Evolutionary conservation across 2,329 filamentous ascomycete genomes (phyloP).

Genomic region (Ophiostoma populinum): DNA sequence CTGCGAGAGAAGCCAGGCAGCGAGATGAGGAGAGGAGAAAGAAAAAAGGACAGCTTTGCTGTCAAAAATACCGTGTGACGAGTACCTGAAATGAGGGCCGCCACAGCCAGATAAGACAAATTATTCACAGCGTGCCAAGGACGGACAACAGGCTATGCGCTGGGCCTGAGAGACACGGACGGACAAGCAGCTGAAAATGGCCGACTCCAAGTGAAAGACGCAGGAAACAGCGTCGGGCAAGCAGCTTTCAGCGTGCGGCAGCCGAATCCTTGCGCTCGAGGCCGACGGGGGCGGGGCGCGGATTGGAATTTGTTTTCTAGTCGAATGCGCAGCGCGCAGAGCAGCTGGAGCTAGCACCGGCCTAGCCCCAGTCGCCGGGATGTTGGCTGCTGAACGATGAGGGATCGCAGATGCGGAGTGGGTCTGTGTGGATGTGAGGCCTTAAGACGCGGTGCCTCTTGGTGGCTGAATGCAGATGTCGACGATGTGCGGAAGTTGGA

Average conservation of each 20-base stretch:
- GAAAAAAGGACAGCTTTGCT: not conserved
- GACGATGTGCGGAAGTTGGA: not conserved
- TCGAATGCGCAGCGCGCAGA: conserved; percentile 3
- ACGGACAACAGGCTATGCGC: too few species aligned
- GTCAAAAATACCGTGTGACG: too few species aligned
- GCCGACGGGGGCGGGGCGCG: conserved; percentile 5
- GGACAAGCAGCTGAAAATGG: not conserved
- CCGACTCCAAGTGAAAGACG: too few species aligned
- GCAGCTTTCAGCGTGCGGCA: too few species aligned
- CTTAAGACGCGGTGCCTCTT: not conserved
- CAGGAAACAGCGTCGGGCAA: too few species aligned
- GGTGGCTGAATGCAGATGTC: not conserved
- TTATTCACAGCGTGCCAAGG: too few species aligned
- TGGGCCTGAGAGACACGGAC: too few species aligned
- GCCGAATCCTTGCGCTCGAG: too few species aligned
- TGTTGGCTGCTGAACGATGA: too few species aligned
- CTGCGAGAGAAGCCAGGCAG: conserved; percentile 1
- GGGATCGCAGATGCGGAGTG: conserved; percentile 8
- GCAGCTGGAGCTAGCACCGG: conserved; percentile 4
- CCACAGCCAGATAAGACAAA: too few species aligned
- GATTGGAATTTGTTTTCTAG: conserved; percentile 6
- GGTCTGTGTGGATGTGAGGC: conserved; percentile 3
- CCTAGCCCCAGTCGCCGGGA: too few species aligned
- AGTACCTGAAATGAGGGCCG: too few species aligned
- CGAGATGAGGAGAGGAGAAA: not conserved